Evolutionary conservation across 1,284 basidiomycete species (phyloP).

Genomic region (Ustilago crameri): DNA sequence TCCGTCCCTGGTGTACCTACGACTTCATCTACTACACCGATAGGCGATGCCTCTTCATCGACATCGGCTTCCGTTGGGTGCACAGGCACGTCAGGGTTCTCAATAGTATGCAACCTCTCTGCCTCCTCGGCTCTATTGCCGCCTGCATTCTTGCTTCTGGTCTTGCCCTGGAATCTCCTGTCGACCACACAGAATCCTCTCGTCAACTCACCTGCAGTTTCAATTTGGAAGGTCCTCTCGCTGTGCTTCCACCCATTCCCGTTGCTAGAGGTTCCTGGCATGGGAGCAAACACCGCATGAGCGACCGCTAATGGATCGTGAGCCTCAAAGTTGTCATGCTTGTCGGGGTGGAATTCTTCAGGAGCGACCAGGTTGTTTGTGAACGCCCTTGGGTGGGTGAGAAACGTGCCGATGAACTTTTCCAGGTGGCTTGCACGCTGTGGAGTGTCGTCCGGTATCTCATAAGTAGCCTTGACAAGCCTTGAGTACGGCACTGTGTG

Average conservation of each 20-base stretch:
- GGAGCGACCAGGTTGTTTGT: constrained; percentile 60
- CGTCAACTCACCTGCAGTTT: constrained; percentile 57
- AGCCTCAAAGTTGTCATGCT: constrained; percentile 59
- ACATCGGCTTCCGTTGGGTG: constrained; percentile 1
- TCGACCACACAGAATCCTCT: constrained; percentile 64
- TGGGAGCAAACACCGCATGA: constrained; percentile 54
- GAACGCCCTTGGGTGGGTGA: constrained; percentile 58
- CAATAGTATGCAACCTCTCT: constrained; percentile 24
- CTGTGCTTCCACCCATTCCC: constrained; percentile 38
- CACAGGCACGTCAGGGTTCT: constrained; percentile 24
- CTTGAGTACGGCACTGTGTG: constrained; percentile 60
- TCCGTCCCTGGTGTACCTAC: constrained; percentile 48
- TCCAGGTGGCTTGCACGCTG: constrained; percentile 30
- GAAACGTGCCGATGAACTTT: constrained; percentile 53
- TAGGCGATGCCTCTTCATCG: constrained; percentile 14
- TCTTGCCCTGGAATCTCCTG: constrained; percentile 30
- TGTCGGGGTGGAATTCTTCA: constrained; percentile 53
- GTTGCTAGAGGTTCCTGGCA: constrained; percentile 10
- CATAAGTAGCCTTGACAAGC: constrained; percentile 48
- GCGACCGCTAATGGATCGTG: constrained; percentile 66
- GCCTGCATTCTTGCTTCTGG: constrained; percentile 44
- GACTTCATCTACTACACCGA: constrained; percentile 49
- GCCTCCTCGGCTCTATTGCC: constrained; percentile 40
- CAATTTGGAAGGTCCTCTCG: constrained; percentile 53
- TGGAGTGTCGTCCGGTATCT: constrained; percentile 19